Percentiles rank a stretch among this genome's conserved stretches.
phyloP scores from a whole-genome alignment of 1,139 yeast species.

The Candida frijolesensis region DNA sequence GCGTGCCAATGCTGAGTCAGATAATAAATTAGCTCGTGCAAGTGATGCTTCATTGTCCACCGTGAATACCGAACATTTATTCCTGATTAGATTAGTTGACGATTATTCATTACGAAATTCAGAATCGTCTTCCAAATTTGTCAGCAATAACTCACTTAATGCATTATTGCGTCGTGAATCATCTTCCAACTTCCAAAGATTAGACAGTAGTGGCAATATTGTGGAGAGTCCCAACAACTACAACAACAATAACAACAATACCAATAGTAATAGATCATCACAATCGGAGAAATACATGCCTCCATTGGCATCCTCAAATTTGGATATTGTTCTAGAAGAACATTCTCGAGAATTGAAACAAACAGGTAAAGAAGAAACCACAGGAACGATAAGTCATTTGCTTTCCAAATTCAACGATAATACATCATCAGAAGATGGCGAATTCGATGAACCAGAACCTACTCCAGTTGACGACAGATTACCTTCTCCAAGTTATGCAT shows the following conservation, averaged over 20 bases:
- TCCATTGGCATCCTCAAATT: conserved; percentile 31
- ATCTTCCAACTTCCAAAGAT: conserved; percentile 47
- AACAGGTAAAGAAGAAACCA: conserved; percentile 17
- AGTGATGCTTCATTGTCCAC: conserved; percentile 79
- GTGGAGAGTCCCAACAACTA: conserved; percentile 24
- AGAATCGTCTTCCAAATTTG: conserved; percentile 28
- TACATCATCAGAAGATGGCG: conserved; percentile 8
- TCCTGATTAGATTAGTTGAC: conserved; percentile 77
- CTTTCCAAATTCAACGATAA: conserved; percentile 25
- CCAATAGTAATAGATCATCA: conserved; percentile 17
- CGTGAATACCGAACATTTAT: conserved; percentile 80
- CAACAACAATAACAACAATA: conserved; percentile 8
- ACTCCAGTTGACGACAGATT: conserved; percentile 1
- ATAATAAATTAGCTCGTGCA: conserved; percentile 29
- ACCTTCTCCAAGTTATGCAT: conserved; percentile 9
- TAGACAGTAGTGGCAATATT: conserved; percentile 59
- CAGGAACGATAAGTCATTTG: conserved; percentile 24
- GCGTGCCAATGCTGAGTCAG: conserved; percentile 56
- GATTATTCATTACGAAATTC: conserved; percentile 49
- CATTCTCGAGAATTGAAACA: conserved; percentile 17
- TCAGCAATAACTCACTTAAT: conserved; percentile 34
- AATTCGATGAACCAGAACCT: conserved; percentile 2
- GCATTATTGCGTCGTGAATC: conserved; percentile 35
- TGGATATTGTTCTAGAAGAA: conserved; percentile 38
- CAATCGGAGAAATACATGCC: conserved; percentile 7